Evolutionary conservation across 768 basidiomycete genomes (phyloP).

Genomic region (Suillus hirtellus): DNA sequence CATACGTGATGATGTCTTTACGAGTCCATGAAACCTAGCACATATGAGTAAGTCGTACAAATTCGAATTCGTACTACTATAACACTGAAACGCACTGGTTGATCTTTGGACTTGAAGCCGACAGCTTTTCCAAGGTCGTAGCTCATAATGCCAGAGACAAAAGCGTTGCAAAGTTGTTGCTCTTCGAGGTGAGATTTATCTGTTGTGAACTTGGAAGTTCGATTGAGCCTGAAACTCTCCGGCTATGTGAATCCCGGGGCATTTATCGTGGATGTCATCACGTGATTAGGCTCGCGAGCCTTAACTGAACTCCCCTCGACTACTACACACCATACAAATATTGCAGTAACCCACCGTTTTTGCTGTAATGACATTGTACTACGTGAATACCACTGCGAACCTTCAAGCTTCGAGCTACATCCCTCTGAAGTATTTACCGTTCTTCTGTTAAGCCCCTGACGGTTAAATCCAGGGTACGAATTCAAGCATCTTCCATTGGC

Average conservation of each 20-base stretch:
- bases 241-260: conserved; percentile 4
- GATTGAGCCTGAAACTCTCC: background rate
- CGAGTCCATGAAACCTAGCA: conserved; percentile 80
- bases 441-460: too few species aligned
- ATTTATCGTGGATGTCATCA: background rate
- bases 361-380: too few species aligned
- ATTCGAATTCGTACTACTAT: background rate
- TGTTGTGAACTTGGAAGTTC: background rate
- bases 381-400: too few species aligned
- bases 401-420: too few species aligned
- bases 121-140: conserved; percentile 67
- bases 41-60: background rate
- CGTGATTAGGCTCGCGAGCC: background rate
- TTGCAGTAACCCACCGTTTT: too few species aligned
- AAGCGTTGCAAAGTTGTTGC: background rate
- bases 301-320: background rate
- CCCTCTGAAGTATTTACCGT: too few species aligned
- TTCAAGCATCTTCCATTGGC: too few species aligned
- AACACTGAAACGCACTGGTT: conserved; percentile 45
- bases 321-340: background rate
- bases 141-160: conserved; percentile 38
- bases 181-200: background rate
- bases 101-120: conserved; percentile 52
- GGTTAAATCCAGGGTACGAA: too few species aligned
- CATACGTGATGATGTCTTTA: conserved; percentile 79